Conservation (phyloP, 495 filamentous ascomycete species). For the Aspergillus sclerotioniger region DNA sequence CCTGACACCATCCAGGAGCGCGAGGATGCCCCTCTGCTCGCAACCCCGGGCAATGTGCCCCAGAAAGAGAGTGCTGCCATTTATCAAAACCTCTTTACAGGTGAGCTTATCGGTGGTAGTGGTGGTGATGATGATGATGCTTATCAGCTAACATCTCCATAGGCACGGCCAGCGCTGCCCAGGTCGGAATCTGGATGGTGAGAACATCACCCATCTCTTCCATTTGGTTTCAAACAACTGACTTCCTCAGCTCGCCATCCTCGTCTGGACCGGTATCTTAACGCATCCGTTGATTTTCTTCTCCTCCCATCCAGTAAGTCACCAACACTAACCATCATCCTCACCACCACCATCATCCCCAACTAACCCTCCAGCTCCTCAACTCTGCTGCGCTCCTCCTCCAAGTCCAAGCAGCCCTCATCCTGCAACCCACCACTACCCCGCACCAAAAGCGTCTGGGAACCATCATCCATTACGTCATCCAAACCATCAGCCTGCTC, state of each 20-base stretch:
- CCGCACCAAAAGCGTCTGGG: constrained; percentile 69
- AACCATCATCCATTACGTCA: constrained; percentile 61
- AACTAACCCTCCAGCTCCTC: constrained; percentile 52
- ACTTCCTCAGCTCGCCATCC: constrained; percentile 57
- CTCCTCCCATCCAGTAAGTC: constrained; percentile 74
- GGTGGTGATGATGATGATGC: neutral
- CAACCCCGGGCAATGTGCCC: constrained; percentile 66
- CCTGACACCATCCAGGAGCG: constrained; percentile 27
- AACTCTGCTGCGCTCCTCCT: constrained; percentile 73
- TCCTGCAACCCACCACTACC: constrained; percentile 86
- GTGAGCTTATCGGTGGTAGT: constrained; percentile 42
- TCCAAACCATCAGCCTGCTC: constrained; percentile 63
- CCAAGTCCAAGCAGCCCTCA: constrained; percentile 72
- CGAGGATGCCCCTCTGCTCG: constrained; percentile 78
- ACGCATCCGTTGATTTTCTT: constrained; percentile 67
- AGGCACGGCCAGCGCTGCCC: constrained; percentile 71
- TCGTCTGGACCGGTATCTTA: constrained; percentile 75
- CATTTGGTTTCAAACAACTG: neutral
- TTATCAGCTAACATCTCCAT: neutral
- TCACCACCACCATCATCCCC: constrained; percentile 4
- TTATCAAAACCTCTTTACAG: constrained; percentile 70
- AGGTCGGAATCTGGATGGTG: constrained; percentile 66
- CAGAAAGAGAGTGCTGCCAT: constrained; percentile 64
- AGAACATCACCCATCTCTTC: constrained; percentile 19
- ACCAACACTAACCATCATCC: neutral